phyloP scores from a whole-genome alignment of 83 land plant genomes.

The Thuja plicata region DNA sequence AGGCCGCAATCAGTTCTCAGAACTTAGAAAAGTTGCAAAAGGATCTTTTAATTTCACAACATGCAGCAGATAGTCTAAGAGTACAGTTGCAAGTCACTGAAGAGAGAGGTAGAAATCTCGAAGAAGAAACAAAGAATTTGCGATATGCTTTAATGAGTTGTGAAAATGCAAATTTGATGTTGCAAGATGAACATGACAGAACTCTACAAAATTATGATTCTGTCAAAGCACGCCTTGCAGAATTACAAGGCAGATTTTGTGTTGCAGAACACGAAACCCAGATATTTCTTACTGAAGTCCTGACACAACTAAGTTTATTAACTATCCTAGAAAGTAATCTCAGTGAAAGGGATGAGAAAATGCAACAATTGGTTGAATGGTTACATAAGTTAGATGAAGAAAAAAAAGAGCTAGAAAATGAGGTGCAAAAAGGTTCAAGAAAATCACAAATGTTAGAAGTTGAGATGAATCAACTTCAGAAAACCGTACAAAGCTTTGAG shows the following conservation, averaged over 20 bases:
- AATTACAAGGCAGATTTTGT: slow-evolving; percentile 4
- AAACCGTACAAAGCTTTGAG: slow-evolving; percentile 9
- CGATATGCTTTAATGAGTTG: slow-evolving; percentile 19
- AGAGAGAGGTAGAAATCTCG: slow-evolving; percentile 17
- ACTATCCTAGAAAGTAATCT: slow-evolving; percentile 1
- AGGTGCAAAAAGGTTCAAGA: slow-evolving; percentile 15
- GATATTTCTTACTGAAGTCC: not conserved
- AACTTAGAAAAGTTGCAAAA: slow-evolving; percentile 17
- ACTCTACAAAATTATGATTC: slow-evolving; percentile 8
- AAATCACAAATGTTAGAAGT: slow-evolving; percentile 29
- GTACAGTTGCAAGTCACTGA: slow-evolving; percentile 19
- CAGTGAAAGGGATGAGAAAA: slow-evolving; percentile 3
- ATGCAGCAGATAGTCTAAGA: slow-evolving; percentile 26
- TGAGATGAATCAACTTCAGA: slow-evolving; percentile 19
- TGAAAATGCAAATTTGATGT: slow-evolving; percentile 18
- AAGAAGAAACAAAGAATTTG: slow-evolving; percentile 20
- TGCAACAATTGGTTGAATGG: not conserved
- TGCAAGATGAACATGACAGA: slow-evolving; percentile 23
- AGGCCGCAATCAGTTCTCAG: slow-evolving; percentile 16
- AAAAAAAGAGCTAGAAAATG: slow-evolving; percentile 24
- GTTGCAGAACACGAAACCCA: slow-evolving; percentile 6
- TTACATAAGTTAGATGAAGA: slow-evolving; percentile 26
- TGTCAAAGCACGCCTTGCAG: not conserved
- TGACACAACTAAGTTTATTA: slow-evolving; percentile 6
- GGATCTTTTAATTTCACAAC: slow-evolving; percentile 18